Evolutionary conservation across 306 rosid species (phyloP).

Genomic region (Begonia fuchsioides): DNA sequence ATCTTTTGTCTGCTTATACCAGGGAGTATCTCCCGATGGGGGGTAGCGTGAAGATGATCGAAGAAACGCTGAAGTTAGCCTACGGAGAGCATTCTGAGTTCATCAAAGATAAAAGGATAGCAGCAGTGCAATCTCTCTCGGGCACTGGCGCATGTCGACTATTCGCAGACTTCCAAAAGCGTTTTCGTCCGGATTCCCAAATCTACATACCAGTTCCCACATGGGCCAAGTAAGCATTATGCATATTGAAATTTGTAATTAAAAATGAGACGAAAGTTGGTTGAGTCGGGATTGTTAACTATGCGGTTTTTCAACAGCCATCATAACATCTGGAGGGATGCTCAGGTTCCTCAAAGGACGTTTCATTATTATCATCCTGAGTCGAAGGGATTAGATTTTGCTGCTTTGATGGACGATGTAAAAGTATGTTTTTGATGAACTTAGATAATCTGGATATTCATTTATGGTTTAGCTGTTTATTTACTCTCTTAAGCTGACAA

Average conservation of each 20-base stretch:
- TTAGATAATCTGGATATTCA: too few relatives aligned
- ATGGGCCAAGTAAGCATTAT: slow-evolving; percentile 68
- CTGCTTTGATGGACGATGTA: slow-evolving; percentile 63
- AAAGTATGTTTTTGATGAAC: slow-evolving; percentile 20
- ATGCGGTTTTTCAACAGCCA: slow-evolving; percentile 47
- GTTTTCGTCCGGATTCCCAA: slow-evolving; percentile 64
- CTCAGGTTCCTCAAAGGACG: slow-evolving; percentile 66
- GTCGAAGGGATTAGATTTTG: slow-evolving; percentile 73
- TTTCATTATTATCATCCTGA: slow-evolving; percentile 89
- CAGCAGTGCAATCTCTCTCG: slow-evolving; percentile 86
- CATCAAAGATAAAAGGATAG: slow-evolving; percentile 80
- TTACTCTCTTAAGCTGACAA: slow-evolving; percentile 11
- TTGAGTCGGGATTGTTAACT: too few relatives aligned
- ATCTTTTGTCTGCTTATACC: slow-evolving; percentile 5
- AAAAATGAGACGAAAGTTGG: too few relatives aligned
- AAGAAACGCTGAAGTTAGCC: slow-evolving; percentile 84
- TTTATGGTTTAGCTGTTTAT: background rate
- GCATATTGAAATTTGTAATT: too few relatives aligned
- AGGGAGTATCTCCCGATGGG: slow-evolving; percentile 99
- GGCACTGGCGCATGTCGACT: slow-evolving; percentile 97
- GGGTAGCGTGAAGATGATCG: slow-evolving; percentile 69
- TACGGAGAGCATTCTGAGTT: slow-evolving; percentile 76
- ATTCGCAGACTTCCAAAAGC: slow-evolving; percentile 88
- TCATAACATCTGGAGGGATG: slow-evolving; percentile 97
- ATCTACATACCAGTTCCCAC: slow-evolving; percentile 83